Conservation (phyloP, 208 protist species). For the Borovskyia barvae region DNA sequence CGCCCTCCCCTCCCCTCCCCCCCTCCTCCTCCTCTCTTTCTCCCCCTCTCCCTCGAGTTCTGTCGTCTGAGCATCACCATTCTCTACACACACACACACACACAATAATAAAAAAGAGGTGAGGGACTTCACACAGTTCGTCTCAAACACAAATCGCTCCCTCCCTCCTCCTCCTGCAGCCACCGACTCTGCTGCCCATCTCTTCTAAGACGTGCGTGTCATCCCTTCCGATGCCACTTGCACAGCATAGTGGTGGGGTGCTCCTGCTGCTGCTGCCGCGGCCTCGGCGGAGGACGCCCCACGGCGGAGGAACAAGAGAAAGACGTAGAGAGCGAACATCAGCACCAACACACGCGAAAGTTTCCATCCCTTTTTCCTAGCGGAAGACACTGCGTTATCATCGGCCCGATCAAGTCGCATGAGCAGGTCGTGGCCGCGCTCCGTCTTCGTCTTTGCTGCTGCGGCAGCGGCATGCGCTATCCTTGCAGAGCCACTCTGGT, state of each 20-base stretch:
- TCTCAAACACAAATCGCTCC: not conserved
- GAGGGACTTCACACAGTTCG: too few species aligned
- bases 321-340: conserved; percentile 37
- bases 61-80: too few species aligned
- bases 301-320: conserved; percentile 20
- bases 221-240: too few species aligned
- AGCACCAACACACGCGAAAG: conserved; percentile 31
- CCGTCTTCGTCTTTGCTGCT: not conserved
- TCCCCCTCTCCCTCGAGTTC: too few species aligned
- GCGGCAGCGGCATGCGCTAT: not conserved
- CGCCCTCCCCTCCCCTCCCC: not conserved
- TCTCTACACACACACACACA: too few species aligned
- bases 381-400: not conserved
- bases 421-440: conserved; percentile 3
- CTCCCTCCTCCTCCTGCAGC: not conserved
- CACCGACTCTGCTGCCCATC: too few species aligned
- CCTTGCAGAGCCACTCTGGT: too few species aligned
- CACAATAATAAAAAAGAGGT: too few species aligned
- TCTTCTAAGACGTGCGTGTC: too few species aligned
- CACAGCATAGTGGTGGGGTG: too few species aligned
- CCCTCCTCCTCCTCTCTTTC: conserved; percentile 5
- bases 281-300: not conserved
- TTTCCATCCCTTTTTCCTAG: conserved; percentile 29
- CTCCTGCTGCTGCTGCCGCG: not conserved
- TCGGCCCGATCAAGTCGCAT: conserved; percentile 13